Evolutionary conservation across 768 basidiomycete genomes (phyloP).

Genomic region (Lanmaoa pseudosensibilis): DNA sequence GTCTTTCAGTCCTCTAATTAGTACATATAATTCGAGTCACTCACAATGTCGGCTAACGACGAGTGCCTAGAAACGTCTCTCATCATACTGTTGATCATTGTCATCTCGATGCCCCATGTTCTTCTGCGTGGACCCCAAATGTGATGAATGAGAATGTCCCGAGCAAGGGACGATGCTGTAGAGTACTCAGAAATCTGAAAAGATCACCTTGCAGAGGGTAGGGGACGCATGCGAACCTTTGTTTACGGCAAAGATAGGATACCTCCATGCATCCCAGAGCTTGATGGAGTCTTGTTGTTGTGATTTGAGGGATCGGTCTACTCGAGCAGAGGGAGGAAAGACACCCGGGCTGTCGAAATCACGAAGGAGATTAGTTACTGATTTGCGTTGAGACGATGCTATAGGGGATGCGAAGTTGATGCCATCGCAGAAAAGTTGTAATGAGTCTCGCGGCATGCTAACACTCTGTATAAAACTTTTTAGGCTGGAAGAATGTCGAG

Average conservation of each 20-base stretch:
- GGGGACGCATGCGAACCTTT: slow-evolving; percentile 50
- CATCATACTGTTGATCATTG: slow-evolving; percentile 81
- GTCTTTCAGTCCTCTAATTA: neutral
- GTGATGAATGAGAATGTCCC: slow-evolving; percentile 74
- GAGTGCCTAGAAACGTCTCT: slow-evolving; percentile 81
- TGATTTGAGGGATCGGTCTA: slow-evolving; percentile 66
- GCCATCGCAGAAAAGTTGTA: slow-evolving; percentile 18
- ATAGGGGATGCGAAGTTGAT: slow-evolving; percentile 17
- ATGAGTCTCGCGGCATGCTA: slow-evolving; percentile 28
- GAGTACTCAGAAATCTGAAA: neutral
- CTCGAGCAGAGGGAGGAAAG: slow-evolving; percentile 70
- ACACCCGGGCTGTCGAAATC: slow-evolving; percentile 70
- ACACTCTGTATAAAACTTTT: neutral
- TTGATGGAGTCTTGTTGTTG: slow-evolving; percentile 54
- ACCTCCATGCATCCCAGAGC: slow-evolving; percentile 72
- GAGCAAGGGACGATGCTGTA: slow-evolving; percentile 41
- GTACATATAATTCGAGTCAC: slow-evolving; percentile 11
- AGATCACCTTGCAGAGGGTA: neutral
- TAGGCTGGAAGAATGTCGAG: neutral
- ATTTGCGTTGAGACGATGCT: slow-evolving; percentile 12
- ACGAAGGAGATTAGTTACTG: slow-evolving; percentile 31
- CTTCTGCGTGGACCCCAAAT: slow-evolving; percentile 86
- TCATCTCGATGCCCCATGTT: slow-evolving; percentile 95
- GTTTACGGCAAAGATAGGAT: slow-evolving; percentile 59
- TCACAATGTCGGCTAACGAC: slow-evolving; percentile 80